A percentile compares a stretch with the other conserved stretches of the same genome.
These are phyloP conservation scores for Erythrophleum ivorense DNA, from an alignment of 331 rosid species.

Conservation along the genomic window DNA sequence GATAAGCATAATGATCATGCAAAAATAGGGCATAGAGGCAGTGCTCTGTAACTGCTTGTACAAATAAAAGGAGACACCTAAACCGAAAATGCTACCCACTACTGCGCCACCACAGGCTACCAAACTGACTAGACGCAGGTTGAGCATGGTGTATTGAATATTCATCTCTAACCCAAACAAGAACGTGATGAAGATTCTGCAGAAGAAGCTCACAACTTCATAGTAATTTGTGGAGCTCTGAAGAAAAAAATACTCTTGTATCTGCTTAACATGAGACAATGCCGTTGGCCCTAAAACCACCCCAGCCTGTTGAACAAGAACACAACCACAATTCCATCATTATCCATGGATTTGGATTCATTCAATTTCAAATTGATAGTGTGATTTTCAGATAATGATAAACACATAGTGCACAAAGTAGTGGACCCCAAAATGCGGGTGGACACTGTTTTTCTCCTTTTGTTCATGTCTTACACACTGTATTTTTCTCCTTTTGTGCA, in stretches of 20 bases:
- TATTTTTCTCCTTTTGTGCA: no score
- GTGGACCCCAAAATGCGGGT: neutral
- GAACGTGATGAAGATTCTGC: conserved; percentile 88
- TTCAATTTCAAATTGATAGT: neutral
- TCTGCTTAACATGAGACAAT: conserved; percentile 57
- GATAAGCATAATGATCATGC: conserved; percentile 54
- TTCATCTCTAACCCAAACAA: conserved; percentile 80
- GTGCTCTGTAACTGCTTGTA: conserved; percentile 37
- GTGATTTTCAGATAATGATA: neutral
- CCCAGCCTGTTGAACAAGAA: conserved; percentile 68
- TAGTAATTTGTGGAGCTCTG: conserved; percentile 75
- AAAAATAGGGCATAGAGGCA: conserved; percentile 34
- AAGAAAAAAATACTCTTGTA: conserved; percentile 59
- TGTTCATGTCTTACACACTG: no score
- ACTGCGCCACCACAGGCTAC: conserved; percentile 66
- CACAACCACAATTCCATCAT: neutral
- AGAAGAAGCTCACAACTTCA: conserved; percentile 83
- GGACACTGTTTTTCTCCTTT: no score
- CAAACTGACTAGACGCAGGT: conserved; percentile 47
- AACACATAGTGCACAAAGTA: neutral
- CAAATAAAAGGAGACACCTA: conserved; percentile 65
- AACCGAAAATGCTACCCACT: conserved; percentile 57
- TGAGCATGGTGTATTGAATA: conserved; percentile 46
- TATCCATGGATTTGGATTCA: neutral
- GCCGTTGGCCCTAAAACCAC: conserved; percentile 78